Evolutionary conservation across 225 moss, liverwort and hornwort genomes (phyloP).

Genomic region (Pseudisothecium myosuroides): DNA sequence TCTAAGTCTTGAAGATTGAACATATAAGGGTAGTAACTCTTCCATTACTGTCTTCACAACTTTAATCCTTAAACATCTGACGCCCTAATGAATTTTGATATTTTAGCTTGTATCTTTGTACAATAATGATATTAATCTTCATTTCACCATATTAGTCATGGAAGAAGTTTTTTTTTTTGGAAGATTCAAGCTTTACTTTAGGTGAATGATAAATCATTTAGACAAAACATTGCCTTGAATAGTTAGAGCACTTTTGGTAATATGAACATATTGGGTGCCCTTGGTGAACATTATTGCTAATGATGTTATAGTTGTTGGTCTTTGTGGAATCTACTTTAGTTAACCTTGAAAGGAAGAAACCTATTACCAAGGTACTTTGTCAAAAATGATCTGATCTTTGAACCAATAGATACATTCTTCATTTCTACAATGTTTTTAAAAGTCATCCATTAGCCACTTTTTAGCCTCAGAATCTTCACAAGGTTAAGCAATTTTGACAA

Average conservation of each 20-base stretch:
- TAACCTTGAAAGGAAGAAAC: no score
- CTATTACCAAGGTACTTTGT: not conserved
- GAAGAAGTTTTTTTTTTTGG: not conserved
- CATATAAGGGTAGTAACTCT: rapidly evolving
- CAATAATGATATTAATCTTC: not conserved
- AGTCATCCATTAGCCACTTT: no score
- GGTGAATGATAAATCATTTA: not conserved
- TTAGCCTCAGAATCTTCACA: no score
- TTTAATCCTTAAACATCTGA: not conserved
- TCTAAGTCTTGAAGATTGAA: not conserved
- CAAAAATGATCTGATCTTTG: not conserved
- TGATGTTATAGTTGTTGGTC: no score
- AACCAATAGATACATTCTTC: not conserved
- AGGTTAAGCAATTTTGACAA: no score
- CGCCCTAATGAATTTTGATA: not conserved
- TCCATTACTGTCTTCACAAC: not conserved
- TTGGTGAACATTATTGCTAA: not conserved
- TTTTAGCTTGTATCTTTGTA: not conserved
- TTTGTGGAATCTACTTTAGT: no score
- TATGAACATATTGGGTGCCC: not conserved
- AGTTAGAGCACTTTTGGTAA: not conserved
- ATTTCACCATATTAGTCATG: not conserved
- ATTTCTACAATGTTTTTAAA: not conserved
- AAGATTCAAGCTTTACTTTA: not conserved
- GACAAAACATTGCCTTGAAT: not conserved